Base-by-base conservation (phyloP, 768 basidiomycete species). In the Arthromyces matolae region DNA sequence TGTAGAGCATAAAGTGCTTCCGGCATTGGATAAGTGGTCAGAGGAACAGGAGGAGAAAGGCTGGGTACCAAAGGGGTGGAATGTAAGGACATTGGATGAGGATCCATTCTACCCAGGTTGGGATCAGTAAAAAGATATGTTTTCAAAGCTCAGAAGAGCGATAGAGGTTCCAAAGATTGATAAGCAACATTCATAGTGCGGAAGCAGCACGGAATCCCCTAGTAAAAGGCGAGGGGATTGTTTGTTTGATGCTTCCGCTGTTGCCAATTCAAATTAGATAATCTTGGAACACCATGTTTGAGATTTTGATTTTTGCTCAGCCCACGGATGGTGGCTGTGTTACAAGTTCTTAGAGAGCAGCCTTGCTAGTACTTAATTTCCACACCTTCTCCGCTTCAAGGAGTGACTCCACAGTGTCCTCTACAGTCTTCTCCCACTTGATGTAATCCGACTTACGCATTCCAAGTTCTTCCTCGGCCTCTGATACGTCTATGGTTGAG, bases 91-190 rank as follows among this genome's bases (percentile, higher is more conserved):
- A 3, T 54, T 80, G 36, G 66, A 75, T 38, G 77, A 80, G 44
- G 65, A 73, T 49, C 77, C 77, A 20, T 80, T 76, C 56, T 79
- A 72, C 58, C 77, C 79, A 4, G 69, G 75, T 23, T 76, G 73
- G 73, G 54, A 8, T 9, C 1, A 28, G 1, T n/a, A 7, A 40
- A 40, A 33, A 45, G 0, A 31, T 51, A 47, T 18, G 29, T 29
- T 14, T 20, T 19, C 7, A 25, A 8, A n/a, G 32, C 57, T 32
- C 57, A 3, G 16, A 53, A 36, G 55, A 56, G 57, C 23, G 32
- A 12, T 18, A 14, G 7, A 20, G n/a, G 4, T 52, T 55, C 55
- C 58, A 59, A 59, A 59, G 58, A 59, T 59, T 59, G 41, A 13
- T 48, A 14, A 33, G 57, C 59, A 60, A 58, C 59, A 56, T 56